phyloP scores from a whole-genome alignment of 1,284 basidiomycete species.

The Thelephora terrestris region DNA sequence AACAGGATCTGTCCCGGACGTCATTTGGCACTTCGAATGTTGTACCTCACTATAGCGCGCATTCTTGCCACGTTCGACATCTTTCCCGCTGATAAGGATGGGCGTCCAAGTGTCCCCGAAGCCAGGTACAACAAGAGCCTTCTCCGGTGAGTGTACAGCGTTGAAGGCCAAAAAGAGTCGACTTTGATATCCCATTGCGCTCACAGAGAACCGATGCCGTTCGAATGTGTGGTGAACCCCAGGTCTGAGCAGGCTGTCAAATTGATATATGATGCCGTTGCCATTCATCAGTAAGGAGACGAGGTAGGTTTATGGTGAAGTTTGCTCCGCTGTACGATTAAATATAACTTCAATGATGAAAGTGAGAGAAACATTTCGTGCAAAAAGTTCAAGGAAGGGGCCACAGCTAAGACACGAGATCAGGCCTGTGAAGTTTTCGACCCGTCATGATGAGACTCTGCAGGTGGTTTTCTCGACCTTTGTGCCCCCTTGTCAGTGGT shows the following conservation, averaged over 20 bases:
- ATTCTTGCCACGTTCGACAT: conserved; percentile 29
- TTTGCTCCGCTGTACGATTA: too few species aligned
- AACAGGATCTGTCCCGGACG: conserved; percentile 32
- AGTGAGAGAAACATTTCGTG: too few species aligned
- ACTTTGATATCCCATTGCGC: not conserved
- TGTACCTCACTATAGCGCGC: conserved; percentile 30
- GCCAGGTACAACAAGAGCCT: conserved; percentile 23
- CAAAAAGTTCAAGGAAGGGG: too few species aligned
- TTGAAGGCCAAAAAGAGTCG: not conserved
- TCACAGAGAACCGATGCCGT: conserved; percentile 17
- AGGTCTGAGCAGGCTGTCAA: conserved; percentile 12
- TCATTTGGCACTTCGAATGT: conserved; percentile 25
- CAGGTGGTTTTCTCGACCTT: too few species aligned
- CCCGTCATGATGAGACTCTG: too few species aligned
- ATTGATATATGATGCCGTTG: conserved; percentile 11
- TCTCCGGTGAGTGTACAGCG: conserved; percentile 26
- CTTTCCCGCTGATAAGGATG: conserved; percentile 23
- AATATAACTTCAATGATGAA: too few species aligned
- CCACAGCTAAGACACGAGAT: too few species aligned
- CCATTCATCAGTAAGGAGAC: too few species aligned
- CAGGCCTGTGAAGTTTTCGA: too few species aligned
- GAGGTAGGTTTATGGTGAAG: too few species aligned
- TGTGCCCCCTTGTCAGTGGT: too few species aligned
- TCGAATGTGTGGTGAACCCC: conserved; percentile 18
- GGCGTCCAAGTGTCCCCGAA: conserved; percentile 26